Conservation (phyloP, 495 filamentous ascomycete genomes). For the Podospora appendiculata region DNA sequence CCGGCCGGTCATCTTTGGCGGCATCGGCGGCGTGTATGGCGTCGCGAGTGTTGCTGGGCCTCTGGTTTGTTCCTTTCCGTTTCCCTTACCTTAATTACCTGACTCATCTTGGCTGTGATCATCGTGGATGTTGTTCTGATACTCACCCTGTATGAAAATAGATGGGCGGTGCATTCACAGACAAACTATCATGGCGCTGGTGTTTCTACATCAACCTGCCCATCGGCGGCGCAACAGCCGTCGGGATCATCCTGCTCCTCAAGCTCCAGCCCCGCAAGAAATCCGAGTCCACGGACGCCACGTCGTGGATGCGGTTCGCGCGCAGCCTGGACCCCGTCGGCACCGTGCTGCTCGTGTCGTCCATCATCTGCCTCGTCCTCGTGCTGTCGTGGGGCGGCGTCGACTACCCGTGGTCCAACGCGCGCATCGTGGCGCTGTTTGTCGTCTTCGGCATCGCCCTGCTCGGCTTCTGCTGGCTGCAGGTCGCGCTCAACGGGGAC, state of each 20-base stretch:
- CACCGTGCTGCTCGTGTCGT: slow-evolving; percentile 33
- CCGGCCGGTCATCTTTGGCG: slow-evolving; percentile 27
- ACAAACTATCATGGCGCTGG: slow-evolving; percentile 15
- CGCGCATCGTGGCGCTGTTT: slow-evolving; percentile 47
- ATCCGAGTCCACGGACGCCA: slow-evolving; percentile 3
- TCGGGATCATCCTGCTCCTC: slow-evolving; percentile 27
- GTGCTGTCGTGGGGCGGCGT: slow-evolving; percentile 55
- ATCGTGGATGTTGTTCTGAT: too few relatives aligned
- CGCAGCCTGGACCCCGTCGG: background rate
- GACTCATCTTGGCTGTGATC: too few relatives aligned
- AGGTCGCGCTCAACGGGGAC: background rate
- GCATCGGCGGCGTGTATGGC: slow-evolving; percentile 44
- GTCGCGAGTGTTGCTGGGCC: slow-evolving; percentile 58
- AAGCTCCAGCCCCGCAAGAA: slow-evolving; percentile 17
- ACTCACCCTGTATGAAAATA: too few relatives aligned
- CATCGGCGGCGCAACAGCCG: slow-evolving; percentile 17
- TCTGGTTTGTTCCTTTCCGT: slow-evolving; percentile 14
- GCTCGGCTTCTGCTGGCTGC: background rate
- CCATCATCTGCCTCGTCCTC: slow-evolving; percentile 45
- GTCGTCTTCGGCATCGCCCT: slow-evolving; percentile 12
- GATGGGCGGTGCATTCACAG: slow-evolving; percentile 40
- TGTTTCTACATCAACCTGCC: slow-evolving; percentile 42
- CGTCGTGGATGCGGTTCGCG: slow-evolving; percentile 14
- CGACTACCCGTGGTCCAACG: slow-evolving; percentile 44
- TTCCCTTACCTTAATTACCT: too few relatives aligned